A percentile compares a stretch with the other conserved stretches of the same genome.
These are phyloP conservation scores for Rhinocladiella mackenziei DNA, from an alignment of 2,329 filamentous ascomycete genomes.

Conservation along the genomic window DNA sequence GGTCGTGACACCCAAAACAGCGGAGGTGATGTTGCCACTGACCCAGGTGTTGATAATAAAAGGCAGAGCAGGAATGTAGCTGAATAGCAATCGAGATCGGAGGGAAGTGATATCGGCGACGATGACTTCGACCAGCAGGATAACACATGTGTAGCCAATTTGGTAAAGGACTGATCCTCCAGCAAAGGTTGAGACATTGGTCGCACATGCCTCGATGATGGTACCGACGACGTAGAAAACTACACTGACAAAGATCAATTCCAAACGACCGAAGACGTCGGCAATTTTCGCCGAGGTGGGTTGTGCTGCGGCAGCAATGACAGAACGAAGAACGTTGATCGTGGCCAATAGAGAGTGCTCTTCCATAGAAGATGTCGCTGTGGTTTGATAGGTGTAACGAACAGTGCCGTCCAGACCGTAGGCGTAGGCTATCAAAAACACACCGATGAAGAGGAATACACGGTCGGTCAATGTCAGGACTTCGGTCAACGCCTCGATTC, in stretches of 20 bases:
- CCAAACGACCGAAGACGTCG: conserved; percentile 60
- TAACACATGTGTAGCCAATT: conserved; percentile 60
- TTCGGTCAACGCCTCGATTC: conserved; percentile 55
- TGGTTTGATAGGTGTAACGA: conserved; percentile 39
- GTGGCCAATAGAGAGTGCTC: conserved; percentile 56
- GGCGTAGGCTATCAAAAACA: conserved; percentile 62
- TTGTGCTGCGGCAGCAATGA: conserved; percentile 57
- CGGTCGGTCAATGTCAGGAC: conserved; percentile 53
- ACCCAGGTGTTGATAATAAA: conserved; percentile 63
- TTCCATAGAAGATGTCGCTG: conserved; percentile 51
- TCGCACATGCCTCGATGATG: conserved; percentile 53
- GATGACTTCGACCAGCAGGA: conserved; percentile 61
- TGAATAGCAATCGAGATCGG: conserved; percentile 60
- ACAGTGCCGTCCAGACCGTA: conserved; percentile 40
- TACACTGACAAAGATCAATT: conserved; percentile 54
- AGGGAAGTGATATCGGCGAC: conserved; percentile 62
- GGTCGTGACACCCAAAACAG: conserved; percentile 48
- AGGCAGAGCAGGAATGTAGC: conserved; percentile 58
- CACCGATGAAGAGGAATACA: conserved; percentile 55
- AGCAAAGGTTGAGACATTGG: conserved; percentile 50
- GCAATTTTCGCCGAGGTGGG: conserved; percentile 60
- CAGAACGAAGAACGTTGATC: conserved; percentile 55
- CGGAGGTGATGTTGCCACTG: conserved; percentile 53
- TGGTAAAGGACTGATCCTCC: conserved; percentile 59
- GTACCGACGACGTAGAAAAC: conserved; percentile 56